Percentiles rank a stretch among this genome's conserved stretches.
phyloP scores from a whole-genome alignment of 768 basidiomycete genomes.

The Boletus speciosus region DNA sequence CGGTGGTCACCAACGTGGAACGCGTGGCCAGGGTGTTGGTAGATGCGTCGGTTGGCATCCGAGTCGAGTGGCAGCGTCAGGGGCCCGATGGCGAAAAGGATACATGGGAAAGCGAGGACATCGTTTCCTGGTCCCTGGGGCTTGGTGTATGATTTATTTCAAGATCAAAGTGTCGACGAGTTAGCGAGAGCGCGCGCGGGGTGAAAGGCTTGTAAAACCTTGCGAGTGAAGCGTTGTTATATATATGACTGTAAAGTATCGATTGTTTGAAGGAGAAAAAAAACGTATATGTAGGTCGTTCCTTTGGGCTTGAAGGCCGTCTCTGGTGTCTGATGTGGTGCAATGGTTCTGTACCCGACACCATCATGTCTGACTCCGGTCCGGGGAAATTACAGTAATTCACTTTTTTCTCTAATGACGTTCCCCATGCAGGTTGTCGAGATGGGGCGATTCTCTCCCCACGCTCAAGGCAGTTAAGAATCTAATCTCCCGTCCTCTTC shows the following conservation, averaged over 20 bases:
- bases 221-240: neutral
- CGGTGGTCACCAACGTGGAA: conserved; percentile 21
- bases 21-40: conserved; percentile 21
- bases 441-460: neutral
- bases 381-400: too few relatives aligned
- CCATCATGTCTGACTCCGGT: too few relatives aligned
- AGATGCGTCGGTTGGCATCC: conserved; percentile 26
- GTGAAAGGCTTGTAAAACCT: neutral
- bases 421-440: neutral
- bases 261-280: neutral
- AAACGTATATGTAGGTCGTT: neutral
- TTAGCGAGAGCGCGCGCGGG: too few relatives aligned
- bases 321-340: too few relatives aligned
- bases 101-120: conserved; percentile 29
- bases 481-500: neutral
- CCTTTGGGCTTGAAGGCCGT: neutral
- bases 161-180: neutral
- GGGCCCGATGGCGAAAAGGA: conserved; percentile 12
- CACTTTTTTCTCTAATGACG: neutral
- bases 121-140: conserved; percentile 23
- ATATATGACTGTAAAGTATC: neutral
- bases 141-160: conserved; percentile 12
- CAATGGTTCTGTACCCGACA: too few relatives aligned
- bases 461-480: conserved; percentile 3
- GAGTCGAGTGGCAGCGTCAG: conserved; percentile 26